Base-by-base conservation (phyloP, 768 basidiomycete genomes). In the Mycena belliarum region DNA sequence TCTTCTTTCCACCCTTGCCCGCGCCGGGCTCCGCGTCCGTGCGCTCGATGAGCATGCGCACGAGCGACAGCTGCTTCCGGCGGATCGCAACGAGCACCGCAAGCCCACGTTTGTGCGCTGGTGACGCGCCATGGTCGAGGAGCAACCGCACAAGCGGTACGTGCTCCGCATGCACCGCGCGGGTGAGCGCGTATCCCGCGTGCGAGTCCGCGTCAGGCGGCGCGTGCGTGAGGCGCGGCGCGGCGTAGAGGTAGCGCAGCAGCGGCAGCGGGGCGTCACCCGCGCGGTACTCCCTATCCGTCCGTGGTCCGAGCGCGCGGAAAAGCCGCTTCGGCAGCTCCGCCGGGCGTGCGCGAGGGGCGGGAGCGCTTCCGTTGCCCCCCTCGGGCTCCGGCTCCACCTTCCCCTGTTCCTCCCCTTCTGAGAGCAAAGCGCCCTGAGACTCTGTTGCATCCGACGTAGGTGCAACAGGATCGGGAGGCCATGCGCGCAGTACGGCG, bases 161-260 rank as follows among this genome's bases (percentile, higher is more conserved):
- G 60, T 87, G 87, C 21, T 76, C 75, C 0, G 82, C 84, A 35
- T 86, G 77, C 1, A 93, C 90, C 2, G 95, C 93, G 62, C 83
- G 86, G 16, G 85, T 85, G 38, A 97, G 83, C 0, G 89, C 87
- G 66, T 95, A 97, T 1, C 95, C 95, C 3, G 82, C 78, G 69
- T 91, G 79, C 9, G 89, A 82, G 69, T 95, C 84, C 14, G 79
- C 67, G 28, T 86, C 74, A 1, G 85, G 81, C 1, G 65, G 54
- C 21, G 78, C 64, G n/a, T n/a, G n/a, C n/a, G n/a, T n/a, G 18
- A 79, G 67, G 9, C 66, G 71, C 7, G 80, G 73, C 10, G 68
- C 68, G 23, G 67, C 57, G 64, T 81, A 85, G 18, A 92, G 73
- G 63, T 82, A 82, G 40, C 75, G 80, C 5, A 93, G 79, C 50